A percentile compares a stretch with the other conserved stretches of the same genome.
Conservation (phyloP, 2,329 filamentous ascomycete genomes). For the Penicillium brevicompactum region DNA sequence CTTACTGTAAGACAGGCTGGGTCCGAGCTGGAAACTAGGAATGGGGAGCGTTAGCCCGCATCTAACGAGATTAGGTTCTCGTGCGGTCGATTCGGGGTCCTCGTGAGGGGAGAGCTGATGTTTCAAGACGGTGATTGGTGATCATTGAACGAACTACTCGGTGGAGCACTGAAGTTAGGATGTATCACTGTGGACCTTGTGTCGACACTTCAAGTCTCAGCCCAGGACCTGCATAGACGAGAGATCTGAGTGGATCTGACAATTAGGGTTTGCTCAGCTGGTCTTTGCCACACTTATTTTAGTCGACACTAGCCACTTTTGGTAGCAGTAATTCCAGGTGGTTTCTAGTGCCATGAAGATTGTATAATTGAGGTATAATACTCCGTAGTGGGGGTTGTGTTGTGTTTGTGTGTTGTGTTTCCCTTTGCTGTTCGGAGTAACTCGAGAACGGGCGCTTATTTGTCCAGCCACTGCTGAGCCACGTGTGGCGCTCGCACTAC, state of each 20-base stretch:
- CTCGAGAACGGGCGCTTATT: neutral
- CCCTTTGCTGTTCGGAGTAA: neutral
- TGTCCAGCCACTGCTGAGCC: slow-evolving; percentile 23
- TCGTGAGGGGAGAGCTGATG: slow-evolving; percentile 6
- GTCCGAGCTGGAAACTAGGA: slow-evolving; percentile 1
- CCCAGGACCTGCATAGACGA: slow-evolving; percentile 10
- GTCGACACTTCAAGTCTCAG: neutral
- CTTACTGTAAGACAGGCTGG: neutral
- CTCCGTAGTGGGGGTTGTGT: too few species aligned
- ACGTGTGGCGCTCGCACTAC: slow-evolving; percentile 20
- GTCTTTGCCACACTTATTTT: slow-evolving; percentile 10
- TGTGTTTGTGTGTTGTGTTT: too few species aligned
- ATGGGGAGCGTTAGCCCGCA: slow-evolving; percentile 7
- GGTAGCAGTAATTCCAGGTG: neutral
- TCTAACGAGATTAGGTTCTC: slow-evolving; percentile 23
- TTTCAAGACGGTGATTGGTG: slow-evolving; percentile 19
- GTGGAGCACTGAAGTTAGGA: slow-evolving; percentile 9
- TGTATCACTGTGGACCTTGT: slow-evolving; percentile 10
- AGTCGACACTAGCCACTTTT: neutral
- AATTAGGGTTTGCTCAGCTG: slow-evolving; percentile 10
- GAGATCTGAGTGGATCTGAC: slow-evolving; percentile 11
- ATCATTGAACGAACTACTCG: slow-evolving; percentile 1
- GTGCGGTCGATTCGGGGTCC: slow-evolving; percentile 16
- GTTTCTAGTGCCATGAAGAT: neutral
- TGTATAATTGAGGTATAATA: too few species aligned